phyloP scores from a whole-genome alignment of 2,329 filamentous ascomycete species.

The Arachnomyces sp. region DNA sequence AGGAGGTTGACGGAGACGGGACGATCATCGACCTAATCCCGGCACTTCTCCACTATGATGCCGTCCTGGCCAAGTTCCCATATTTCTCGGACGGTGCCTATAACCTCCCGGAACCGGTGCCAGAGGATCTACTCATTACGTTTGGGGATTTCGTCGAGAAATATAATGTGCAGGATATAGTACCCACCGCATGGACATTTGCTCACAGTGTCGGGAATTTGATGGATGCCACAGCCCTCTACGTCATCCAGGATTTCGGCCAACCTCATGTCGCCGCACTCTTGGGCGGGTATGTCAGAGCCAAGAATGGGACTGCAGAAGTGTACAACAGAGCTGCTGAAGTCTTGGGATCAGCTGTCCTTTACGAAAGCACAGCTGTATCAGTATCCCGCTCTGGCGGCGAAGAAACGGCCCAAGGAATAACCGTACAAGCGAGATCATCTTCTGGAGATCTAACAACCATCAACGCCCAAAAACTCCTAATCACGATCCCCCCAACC shows the following conservation, averaged over 20 bases:
- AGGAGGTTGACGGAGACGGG: constrained; percentile 3
- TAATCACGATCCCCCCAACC: constrained; percentile 32
- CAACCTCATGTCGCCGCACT: constrained; percentile 23
- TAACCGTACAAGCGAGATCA: constrained; percentile 5
- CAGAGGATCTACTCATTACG: constrained; percentile 22
- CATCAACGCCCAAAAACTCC: constrained; percentile 28
- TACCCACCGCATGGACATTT: constrained; percentile 14
- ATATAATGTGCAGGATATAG: constrained; percentile 16
- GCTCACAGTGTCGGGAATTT: constrained; percentile 16
- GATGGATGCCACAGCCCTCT: constrained; percentile 15
- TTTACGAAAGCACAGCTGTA: constrained; percentile 31
- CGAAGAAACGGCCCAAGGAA: constrained; percentile 23
- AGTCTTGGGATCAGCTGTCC: constrained; percentile 30
- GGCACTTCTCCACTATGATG: constrained; percentile 6
- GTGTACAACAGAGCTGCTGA: constrained; percentile 33
- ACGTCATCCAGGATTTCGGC: constrained; percentile 20
- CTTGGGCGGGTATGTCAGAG: constrained; percentile 26
- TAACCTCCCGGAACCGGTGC: constrained; percentile 21
- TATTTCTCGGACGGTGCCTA: constrained; percentile 12
- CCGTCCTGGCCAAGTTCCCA: constrained; percentile 11
- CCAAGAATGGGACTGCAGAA: constrained; percentile 31
- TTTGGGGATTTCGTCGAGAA: constrained; percentile 23
- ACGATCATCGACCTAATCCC: constrained; percentile 7
- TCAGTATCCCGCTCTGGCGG: constrained; percentile 21
- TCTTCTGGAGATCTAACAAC: constrained; percentile 16